A percentile compares a stretch with the other conserved stretches of the same genome.
Conservation (phyloP, 78 protist genomes). For the Pigoraptor vietnamica region DNA sequence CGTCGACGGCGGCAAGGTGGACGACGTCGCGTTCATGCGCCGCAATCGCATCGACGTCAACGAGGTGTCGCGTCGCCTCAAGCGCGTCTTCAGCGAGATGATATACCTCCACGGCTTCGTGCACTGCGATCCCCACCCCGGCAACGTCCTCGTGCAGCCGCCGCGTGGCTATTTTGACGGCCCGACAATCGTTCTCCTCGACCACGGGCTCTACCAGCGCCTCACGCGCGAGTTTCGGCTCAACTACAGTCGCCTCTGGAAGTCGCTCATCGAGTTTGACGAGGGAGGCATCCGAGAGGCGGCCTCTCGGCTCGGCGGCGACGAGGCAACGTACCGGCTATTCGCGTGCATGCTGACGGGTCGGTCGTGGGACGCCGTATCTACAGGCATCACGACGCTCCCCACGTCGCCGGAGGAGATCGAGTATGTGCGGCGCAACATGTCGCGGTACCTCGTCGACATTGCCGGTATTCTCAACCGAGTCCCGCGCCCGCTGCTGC, state of each 20-base stretch:
- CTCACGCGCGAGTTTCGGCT: not conserved
- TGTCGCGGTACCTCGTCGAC: not conserved
- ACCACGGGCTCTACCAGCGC: constrained; percentile 65
- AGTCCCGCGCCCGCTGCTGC: constrained; percentile 33
- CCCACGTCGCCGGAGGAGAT: not conserved
- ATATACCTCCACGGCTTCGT: constrained; percentile 31
- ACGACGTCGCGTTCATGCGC: constrained; percentile 7
- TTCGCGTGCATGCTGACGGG: not conserved
- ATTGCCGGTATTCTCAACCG: not conserved
- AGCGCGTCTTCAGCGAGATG: not conserved
- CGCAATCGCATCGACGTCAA: not conserved
- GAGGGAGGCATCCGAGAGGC: not conserved
- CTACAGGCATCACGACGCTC: not conserved
- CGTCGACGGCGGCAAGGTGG: constrained; percentile 4
- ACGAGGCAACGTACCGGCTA: not conserved
- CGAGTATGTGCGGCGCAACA: not conserved
- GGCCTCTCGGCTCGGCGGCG: not conserved
- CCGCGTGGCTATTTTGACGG: not conserved
- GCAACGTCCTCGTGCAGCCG: constrained; percentile 46
- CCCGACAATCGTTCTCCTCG: constrained; percentile 51
- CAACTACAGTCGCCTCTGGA: constrained; percentile 43
- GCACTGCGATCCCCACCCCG: constrained; percentile 74
- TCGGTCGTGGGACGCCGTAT: not conserved
- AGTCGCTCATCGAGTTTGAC: not conserved
- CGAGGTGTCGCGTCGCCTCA: not conserved